Evolutionary conservation across 495 filamentous ascomycete genomes (phyloP).

Genomic region (Penicillium waksmanii): DNA sequence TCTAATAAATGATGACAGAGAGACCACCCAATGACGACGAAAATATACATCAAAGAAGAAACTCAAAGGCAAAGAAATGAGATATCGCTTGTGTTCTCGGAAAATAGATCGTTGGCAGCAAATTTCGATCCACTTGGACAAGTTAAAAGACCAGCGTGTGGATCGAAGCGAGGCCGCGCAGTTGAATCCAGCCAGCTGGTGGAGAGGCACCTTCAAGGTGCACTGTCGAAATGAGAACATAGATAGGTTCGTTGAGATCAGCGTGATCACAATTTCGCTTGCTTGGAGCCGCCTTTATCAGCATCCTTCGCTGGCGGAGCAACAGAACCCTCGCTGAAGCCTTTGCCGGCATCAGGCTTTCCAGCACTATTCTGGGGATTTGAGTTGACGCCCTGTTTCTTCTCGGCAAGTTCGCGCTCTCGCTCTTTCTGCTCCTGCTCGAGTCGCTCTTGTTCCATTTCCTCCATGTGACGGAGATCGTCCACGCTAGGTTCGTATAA

Average conservation of each 20-base stretch:
- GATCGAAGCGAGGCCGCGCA: no score
- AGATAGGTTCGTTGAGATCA: conserved; percentile 66
- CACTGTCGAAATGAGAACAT: neutral
- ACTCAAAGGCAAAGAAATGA: neutral
- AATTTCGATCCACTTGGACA: conserved; percentile 3
- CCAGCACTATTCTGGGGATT: conserved; percentile 9
- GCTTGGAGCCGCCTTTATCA: conserved; percentile 23
- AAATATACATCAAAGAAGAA: conserved; percentile 18
- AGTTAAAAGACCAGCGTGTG: neutral
- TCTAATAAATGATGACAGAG: conserved; percentile 19
- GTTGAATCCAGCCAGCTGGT: conserved; percentile 19
- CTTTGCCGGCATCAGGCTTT: conserved; percentile 14
- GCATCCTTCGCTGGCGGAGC: conserved; percentile 18
- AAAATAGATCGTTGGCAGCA: neutral
- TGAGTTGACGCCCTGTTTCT: conserved; percentile 38
- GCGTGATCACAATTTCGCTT: conserved; percentile 5
- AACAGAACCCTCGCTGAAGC: conserved; percentile 21
- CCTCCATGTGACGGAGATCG: conserved; percentile 96
- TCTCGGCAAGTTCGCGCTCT: conserved; percentile 68
- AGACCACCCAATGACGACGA: conserved; percentile 7
- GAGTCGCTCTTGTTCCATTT: conserved; percentile 83
- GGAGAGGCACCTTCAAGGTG: conserved; percentile 1
- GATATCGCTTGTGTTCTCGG: neutral
- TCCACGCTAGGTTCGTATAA: conserved; percentile 97
- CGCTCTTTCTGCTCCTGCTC: conserved; percentile 73